Conservation (phyloP, 1,139 yeast genomes). For the Petasospora rhodanensis region DNA sequence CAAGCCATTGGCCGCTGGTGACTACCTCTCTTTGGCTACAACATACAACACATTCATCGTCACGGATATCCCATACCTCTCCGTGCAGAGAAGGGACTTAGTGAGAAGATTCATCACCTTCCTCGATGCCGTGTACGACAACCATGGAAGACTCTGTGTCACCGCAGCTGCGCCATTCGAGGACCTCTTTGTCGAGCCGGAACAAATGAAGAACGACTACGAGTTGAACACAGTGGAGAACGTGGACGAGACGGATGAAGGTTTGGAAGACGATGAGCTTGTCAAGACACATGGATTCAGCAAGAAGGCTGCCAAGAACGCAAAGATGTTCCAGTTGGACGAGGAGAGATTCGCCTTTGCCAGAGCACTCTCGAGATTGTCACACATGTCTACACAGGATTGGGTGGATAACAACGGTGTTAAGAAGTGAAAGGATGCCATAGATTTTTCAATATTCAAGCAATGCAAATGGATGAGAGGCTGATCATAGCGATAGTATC, state of each 20-base stretch:
- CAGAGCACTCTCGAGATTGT: slow-evolving; percentile 81
- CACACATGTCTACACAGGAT: slow-evolving; percentile 91
- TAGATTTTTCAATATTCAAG: slow-evolving; percentile 33
- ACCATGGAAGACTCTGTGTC: slow-evolving; percentile 80
- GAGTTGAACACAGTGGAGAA: slow-evolving; percentile 32
- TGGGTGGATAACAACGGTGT: slow-evolving; percentile 61
- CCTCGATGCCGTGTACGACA: slow-evolving; percentile 91
- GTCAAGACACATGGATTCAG: slow-evolving; percentile 72
- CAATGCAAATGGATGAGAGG: no score
- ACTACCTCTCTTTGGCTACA: slow-evolving; percentile 79
- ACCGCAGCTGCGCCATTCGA: slow-evolving; percentile 84
- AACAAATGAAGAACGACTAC: slow-evolving; percentile 55
- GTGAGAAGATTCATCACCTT: slow-evolving; percentile 90
- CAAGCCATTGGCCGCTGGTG: slow-evolving; percentile 89
- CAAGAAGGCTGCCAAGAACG: slow-evolving; percentile 67
- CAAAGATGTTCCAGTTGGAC: slow-evolving; percentile 79
- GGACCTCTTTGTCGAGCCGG: slow-evolving; percentile 82
- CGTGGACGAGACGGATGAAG: slow-evolving; percentile 14
- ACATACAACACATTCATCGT: slow-evolving; percentile 72
- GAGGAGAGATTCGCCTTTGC: slow-evolving; percentile 97
- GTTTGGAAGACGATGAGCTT: slow-evolving; percentile 49
- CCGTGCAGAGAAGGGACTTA: slow-evolving; percentile 73
- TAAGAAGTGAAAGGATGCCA: slow-evolving; percentile 2
- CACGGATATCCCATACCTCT: slow-evolving; percentile 86
- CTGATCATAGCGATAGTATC: no score